Evolutionary conservation across 2,329 filamentous ascomycete species (phyloP).

Genomic region (Neofusicoccum umdonicola): DNA sequence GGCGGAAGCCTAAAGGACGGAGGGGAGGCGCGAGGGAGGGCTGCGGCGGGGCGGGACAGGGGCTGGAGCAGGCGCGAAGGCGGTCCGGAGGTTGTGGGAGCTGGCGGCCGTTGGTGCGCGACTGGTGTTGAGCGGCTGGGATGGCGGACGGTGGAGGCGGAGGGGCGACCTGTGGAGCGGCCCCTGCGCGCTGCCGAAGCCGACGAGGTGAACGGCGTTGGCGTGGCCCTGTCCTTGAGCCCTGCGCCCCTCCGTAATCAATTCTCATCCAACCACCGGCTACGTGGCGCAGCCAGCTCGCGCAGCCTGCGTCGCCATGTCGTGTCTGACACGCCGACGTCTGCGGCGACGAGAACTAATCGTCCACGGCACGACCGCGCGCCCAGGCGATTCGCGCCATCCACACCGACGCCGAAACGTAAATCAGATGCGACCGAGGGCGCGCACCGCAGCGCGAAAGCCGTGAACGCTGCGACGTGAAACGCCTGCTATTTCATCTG

Average conservation of each 20-base stretch:
- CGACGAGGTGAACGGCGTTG: not conserved
- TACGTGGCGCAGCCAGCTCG: not conserved
- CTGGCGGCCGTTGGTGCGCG: not conserved
- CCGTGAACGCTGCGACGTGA: slow-evolving; percentile 3
- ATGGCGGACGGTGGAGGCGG: not conserved
- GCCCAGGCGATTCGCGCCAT: not conserved
- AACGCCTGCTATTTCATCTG: slow-evolving; percentile 15
- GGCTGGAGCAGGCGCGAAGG: not conserved
- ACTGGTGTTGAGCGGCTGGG: not conserved
- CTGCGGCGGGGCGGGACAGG: not conserved
- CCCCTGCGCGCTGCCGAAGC: not conserved
- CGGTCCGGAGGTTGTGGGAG: not conserved
- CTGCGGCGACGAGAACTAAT: too few species aligned
- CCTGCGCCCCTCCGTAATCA: not conserved
- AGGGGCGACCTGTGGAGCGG: not conserved
- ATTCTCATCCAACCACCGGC: not conserved
- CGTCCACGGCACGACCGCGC: too few species aligned
- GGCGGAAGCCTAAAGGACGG: not conserved
- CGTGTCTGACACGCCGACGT: not conserved
- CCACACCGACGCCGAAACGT: not conserved
- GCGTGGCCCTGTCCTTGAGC: not conserved
- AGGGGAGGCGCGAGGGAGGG: not conserved
- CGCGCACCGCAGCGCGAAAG: not conserved
- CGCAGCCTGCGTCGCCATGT: not conserved
- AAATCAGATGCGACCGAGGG: not conserved